A percentile compares a stretch with the other conserved stretches of the same genome.
phyloP scores from a whole-genome alignment of 306 rosid genomes.

The Acmispon strigosus region DNA sequence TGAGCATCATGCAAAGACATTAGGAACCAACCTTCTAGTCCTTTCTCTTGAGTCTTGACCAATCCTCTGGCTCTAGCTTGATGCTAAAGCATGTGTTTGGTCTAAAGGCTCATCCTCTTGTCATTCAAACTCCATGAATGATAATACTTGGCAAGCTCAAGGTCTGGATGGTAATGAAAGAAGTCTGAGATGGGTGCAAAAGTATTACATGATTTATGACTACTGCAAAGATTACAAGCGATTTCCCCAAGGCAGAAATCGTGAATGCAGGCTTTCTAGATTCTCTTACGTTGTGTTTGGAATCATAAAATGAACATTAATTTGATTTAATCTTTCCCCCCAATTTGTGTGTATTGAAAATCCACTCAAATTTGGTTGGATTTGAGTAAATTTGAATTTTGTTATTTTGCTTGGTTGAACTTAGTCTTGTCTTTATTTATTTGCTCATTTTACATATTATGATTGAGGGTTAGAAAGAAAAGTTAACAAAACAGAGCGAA shows the following conservation, averaged over 20 bases:
- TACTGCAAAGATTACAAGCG: conserved; percentile 21
- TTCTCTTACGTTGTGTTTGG: neutral
- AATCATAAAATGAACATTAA: neutral
- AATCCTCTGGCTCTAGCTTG: conserved; percentile 38
- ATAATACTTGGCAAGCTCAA: neutral
- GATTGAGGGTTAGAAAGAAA: neutral
- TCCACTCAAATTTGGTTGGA: neutral
- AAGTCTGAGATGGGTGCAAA: conserved; percentile 17
- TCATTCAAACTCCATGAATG: neutral
- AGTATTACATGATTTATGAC: conserved; percentile 22
- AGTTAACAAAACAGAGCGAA: neutral
- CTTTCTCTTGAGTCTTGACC: conserved; percentile 39
- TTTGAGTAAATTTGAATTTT: neutral
- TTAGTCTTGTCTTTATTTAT: neutral
- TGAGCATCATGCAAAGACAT: conserved; percentile 10
- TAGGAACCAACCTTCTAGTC: conserved; percentile 10
- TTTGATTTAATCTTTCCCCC: neutral
- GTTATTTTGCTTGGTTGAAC: neutral
- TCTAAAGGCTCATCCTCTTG: conserved; percentile 1
- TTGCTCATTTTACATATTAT: neutral
- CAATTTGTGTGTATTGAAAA: too few relatives aligned
- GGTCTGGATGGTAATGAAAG: neutral
- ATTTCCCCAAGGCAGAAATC: conserved; percentile 20
- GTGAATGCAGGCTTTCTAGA: conserved; percentile 24
- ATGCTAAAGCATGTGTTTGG: conserved; percentile 26